Evolutionary conservation across 306 rosid species (phyloP).

Genomic region (Mucuna pruriens): DNA sequence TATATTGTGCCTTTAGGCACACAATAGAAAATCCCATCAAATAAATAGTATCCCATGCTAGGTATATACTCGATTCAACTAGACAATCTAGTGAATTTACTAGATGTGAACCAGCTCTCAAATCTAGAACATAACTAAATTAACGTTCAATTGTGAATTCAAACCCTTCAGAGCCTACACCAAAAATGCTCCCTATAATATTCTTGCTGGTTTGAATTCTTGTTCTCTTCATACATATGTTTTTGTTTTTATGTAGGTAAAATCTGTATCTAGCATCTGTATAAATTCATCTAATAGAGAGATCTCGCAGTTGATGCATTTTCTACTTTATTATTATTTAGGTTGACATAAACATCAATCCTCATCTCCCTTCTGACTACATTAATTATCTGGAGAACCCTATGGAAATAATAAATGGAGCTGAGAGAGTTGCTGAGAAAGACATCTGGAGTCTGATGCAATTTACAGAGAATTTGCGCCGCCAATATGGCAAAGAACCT

Average conservation of each 20-base stretch:
- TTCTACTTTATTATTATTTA: constrained; percentile 42
- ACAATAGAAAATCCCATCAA: neutral
- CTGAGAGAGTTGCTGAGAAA: constrained; percentile 81
- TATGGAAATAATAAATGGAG: constrained; percentile 81
- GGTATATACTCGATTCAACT: neutral
- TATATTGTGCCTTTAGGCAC: neutral
- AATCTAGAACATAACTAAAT: neutral
- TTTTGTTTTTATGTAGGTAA: neutral
- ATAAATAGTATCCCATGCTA: neutral
- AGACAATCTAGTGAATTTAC: no score
- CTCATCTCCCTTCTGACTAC: constrained; percentile 88
- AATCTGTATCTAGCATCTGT: constrained; percentile 1
- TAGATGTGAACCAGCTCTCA: neutral
- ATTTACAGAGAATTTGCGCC: constrained; percentile 80
- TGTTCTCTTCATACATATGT: neutral
- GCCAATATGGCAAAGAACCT: constrained; percentile 95
- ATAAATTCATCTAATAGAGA: constrained; percentile 1
- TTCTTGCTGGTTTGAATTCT: neutral
- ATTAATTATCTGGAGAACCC: constrained; percentile 92
- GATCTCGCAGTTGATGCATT: constrained; percentile 21
- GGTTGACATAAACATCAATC: constrained; percentile 80
- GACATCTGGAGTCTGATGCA: constrained; percentile 91
- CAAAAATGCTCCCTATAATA: neutral
- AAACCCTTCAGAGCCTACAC: constrained; percentile 15
- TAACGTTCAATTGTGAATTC: neutral